A percentile compares a stretch with the other conserved stretches of the same genome.
Evolutionary conservation across 768 basidiomycete species (phyloP).

Genomic region (Hysterangium stoloniferum): DNA sequence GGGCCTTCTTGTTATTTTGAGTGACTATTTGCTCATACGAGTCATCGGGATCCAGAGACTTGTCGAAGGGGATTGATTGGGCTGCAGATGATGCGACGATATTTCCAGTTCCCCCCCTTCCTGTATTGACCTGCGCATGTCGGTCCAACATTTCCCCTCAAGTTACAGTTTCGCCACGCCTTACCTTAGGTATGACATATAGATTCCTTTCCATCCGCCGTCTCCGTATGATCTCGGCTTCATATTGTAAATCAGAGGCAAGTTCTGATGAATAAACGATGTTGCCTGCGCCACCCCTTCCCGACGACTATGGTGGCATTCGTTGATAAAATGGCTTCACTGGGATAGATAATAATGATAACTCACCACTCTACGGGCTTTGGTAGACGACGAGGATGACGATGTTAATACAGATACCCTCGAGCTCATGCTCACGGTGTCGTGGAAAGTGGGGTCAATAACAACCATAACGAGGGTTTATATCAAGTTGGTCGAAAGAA

Average conservation of each 20-base stretch:
- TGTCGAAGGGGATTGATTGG: not conserved
- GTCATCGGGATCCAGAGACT: not conserved
- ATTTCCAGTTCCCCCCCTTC: not conserved
- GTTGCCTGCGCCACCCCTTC: not conserved
- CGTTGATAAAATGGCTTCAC: too few species aligned
- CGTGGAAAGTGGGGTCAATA: too few species aligned
- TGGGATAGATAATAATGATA: too few species aligned
- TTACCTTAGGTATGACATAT: not conserved
- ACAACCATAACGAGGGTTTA: too few species aligned
- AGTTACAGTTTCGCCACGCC: not conserved
- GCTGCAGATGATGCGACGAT: not conserved
- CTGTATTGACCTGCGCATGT: not conserved
- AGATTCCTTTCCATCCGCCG: not conserved
- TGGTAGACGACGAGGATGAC: too few species aligned
- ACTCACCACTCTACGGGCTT: too few species aligned
- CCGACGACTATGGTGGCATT: not conserved
- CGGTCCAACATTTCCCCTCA: not conserved
- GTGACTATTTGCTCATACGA: not conserved
- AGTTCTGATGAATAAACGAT: not conserved
- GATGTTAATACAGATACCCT: too few species aligned
- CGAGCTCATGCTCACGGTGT: too few species aligned
- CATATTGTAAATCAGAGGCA: not conserved
- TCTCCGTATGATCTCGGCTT: not conserved
- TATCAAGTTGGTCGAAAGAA: too few species aligned
- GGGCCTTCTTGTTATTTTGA: not conserved